Evolutionary conservation across 371 early-diverging fungal species (phyloP).

Genomic region (Ordospora pajunii): DNA sequence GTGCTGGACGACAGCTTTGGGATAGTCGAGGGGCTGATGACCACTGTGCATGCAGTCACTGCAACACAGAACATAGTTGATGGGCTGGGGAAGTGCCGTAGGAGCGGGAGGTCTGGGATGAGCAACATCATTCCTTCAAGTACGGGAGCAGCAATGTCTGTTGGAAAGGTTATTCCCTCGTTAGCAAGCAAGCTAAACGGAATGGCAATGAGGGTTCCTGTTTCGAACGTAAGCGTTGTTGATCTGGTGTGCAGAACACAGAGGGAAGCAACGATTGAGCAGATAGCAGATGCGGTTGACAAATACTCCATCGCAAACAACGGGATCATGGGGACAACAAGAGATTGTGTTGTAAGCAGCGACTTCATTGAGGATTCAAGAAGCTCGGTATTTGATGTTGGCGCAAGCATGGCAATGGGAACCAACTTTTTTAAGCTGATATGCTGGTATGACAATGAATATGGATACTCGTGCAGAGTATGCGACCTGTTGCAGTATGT

Average conservation of each 20-base stretch:
- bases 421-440: slow-evolving; percentile 92
- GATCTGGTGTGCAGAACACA: slow-evolving; percentile 83
- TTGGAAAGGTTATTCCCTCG: slow-evolving; percentile 89
- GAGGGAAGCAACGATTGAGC: slow-evolving; percentile 67
- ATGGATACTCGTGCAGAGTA: slow-evolving; percentile 79
- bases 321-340: slow-evolving; percentile 84
- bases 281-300: slow-evolving; percentile 24
- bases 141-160: slow-evolving; percentile 98
- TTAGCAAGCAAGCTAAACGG: slow-evolving; percentile 73
- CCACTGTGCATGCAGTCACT: slow-evolving; percentile 92
- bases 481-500: slow-evolving; percentile 59
- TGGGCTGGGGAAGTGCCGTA: slow-evolving; percentile 89
- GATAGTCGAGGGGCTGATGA: slow-evolving; percentile 76
- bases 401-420: slow-evolving; percentile 86
- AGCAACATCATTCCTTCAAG: slow-evolving; percentile 96
- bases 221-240: slow-evolving; percentile 90
- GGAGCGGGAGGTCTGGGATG: slow-evolving; percentile 84
- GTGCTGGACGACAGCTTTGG: slow-evolving; percentile 84
- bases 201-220: slow-evolving; percentile 76
- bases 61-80: slow-evolving; percentile 98
- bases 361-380: slow-evolving; percentile 82
- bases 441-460: slow-evolving; percentile 74
- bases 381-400: slow-evolving; percentile 86
- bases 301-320: slow-evolving; percentile 68
- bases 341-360: slow-evolving; percentile 86